These are phyloP conservation scores for Globisporangium iwayamae DNA, from an alignment of 352 stramenopile genomes.

Conservation along the genomic window DNA sequence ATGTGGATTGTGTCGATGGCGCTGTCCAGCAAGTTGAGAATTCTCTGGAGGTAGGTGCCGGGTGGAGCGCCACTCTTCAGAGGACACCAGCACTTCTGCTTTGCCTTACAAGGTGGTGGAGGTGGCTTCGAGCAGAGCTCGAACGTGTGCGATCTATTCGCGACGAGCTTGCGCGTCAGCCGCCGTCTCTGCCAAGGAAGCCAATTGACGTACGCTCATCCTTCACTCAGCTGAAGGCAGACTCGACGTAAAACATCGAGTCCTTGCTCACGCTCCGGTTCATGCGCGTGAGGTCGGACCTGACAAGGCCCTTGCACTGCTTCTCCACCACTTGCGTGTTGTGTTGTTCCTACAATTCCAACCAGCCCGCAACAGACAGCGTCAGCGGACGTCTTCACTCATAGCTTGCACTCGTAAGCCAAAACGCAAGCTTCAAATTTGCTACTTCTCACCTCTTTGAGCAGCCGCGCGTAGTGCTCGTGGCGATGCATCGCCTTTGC, in stretches of 20 bases:
- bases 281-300: constrained; percentile 20
- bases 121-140: too few species aligned
- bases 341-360: constrained; percentile 29
- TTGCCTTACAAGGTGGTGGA: too few species aligned
- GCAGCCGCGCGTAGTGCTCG: constrained; percentile 37
- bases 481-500: constrained; percentile 40
- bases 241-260: constrained; percentile 58
- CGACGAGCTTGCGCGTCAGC: too few species aligned
- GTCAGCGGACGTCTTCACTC: neutral
- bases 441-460: constrained; percentile 25
- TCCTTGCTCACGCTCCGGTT: constrained; percentile 48
- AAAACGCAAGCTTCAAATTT: neutral
- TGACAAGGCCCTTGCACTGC: constrained; percentile 39
- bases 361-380: neutral
- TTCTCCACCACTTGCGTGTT: constrained; percentile 27
- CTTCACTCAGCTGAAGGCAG: neutral
- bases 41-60: too few species aligned
- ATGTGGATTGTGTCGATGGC: too few species aligned
- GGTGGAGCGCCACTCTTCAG: too few species aligned
- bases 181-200: neutral
- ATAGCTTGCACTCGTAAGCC: neutral
- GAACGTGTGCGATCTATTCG: too few species aligned
- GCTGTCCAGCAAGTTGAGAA: too few species aligned
- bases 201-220: neutral
- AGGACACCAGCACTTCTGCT: too few species aligned